These are phyloP conservation scores for Torulaspora maleeae DNA, from an alignment of 805 yeast species.

Conservation along the genomic window DNA sequence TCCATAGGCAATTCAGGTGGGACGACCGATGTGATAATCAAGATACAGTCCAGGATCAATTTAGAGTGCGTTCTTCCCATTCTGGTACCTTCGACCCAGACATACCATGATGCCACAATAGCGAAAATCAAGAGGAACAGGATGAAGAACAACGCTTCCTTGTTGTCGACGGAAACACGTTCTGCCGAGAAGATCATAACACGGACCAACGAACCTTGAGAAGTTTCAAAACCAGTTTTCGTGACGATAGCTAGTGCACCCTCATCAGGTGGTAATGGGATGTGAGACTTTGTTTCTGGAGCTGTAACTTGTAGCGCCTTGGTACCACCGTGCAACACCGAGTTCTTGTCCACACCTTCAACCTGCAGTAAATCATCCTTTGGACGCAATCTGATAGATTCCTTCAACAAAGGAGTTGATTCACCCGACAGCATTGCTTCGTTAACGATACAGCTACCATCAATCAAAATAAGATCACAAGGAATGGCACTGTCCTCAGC, in stretches of 20 bases:
- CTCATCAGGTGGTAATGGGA: slow-evolving; percentile 74
- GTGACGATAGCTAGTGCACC: slow-evolving; percentile 90
- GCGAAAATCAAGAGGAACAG: slow-evolving; percentile 87
- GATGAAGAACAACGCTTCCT: slow-evolving; percentile 89
- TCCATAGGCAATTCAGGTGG: slow-evolving; percentile 99
- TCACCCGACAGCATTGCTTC: slow-evolving; percentile 99
- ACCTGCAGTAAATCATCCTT: slow-evolving; percentile 59
- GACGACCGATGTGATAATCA: slow-evolving; percentile 94
- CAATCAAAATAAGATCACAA: slow-evolving; percentile 81
- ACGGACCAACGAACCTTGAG: slow-evolving; percentile 95
- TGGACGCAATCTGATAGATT: slow-evolving; percentile 82
- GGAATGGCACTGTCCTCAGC: slow-evolving; percentile 90
- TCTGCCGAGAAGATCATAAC: slow-evolving; percentile 97
- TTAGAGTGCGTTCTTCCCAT: slow-evolving; percentile 95
- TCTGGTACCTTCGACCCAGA: slow-evolving; percentile 95
- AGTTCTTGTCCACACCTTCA: slow-evolving; percentile 83
- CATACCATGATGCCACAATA: slow-evolving; percentile 93
- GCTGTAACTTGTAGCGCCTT: slow-evolving; percentile 86
- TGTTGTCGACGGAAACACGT: slow-evolving; percentile 92
- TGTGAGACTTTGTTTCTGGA: slow-evolving; percentile 45
- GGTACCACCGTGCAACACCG: slow-evolving; percentile 92
- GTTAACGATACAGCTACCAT: slow-evolving; percentile 91
- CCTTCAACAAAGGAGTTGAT: slow-evolving; percentile 93
- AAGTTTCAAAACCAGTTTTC: slow-evolving; percentile 96
- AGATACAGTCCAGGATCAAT: slow-evolving; percentile 88